Conservation (phyloP, 352 stramenopile genomes). For the Globisporangium paroecandrum region DNA sequence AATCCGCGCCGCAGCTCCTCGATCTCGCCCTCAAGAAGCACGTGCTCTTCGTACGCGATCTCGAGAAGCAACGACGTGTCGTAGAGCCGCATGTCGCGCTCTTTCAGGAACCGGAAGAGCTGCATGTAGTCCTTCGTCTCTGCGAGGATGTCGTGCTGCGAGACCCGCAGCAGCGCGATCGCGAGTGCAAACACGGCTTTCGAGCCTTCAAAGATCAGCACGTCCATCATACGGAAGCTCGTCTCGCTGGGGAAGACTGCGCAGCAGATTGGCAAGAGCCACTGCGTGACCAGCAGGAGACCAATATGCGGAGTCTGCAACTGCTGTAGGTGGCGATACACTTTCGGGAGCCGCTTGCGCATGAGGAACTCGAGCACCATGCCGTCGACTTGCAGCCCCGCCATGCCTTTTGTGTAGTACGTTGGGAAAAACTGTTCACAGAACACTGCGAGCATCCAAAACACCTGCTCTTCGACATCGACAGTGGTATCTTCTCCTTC, state of each 20-base stretch:
- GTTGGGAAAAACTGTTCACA: constrained; percentile 58
- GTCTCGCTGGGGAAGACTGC: constrained; percentile 62
- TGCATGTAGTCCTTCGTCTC: constrained; percentile 67
- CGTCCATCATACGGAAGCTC: constrained; percentile 58
- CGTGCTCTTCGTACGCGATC: constrained; percentile 47
- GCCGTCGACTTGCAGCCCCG: constrained; percentile 51
- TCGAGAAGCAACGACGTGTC: constrained; percentile 59
- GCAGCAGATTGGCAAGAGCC: constrained; percentile 64
- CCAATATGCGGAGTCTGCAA: constrained; percentile 52
- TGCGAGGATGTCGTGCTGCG: constrained; percentile 45
- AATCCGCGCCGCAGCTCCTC: constrained; percentile 18
- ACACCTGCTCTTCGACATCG: constrained; percentile 41
- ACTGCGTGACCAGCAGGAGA: constrained; percentile 61
- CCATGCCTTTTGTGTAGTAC: constrained; percentile 69
- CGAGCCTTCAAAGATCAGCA: constrained; percentile 53
- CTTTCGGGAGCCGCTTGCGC: constrained; percentile 40
- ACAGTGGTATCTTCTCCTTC: neutral
- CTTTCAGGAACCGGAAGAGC: constrained; percentile 58
- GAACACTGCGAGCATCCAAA: constrained; percentile 55
- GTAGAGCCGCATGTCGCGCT: constrained; percentile 57
- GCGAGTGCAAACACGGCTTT: constrained; percentile 52
- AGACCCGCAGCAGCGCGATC: constrained; percentile 52
- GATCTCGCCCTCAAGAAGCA: constrained; percentile 28
- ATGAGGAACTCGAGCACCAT: constrained; percentile 53
- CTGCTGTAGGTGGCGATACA: constrained; percentile 55